Evolutionary conservation across 768 basidiomycete species (phyloP).

Genomic region (Cytidiella melzeri): DNA sequence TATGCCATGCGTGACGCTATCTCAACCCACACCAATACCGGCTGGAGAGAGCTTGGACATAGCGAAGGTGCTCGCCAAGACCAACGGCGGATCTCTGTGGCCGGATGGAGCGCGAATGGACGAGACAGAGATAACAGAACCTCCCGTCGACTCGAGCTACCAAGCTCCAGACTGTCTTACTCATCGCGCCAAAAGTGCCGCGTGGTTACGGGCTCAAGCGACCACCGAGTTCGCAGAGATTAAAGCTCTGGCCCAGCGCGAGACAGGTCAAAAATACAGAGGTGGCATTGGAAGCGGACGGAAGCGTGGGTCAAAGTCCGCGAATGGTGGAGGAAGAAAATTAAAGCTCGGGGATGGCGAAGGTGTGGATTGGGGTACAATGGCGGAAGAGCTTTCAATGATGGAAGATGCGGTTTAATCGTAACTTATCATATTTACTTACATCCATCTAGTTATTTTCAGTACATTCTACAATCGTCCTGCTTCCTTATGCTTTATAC

Average conservation of each 20-base stretch:
- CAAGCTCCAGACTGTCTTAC: conserved; percentile 50
- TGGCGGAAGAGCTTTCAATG: conserved; percentile 15
- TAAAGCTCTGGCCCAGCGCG: conserved; percentile 53
- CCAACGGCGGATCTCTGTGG: conserved; percentile 63
- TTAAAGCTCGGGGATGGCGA: conserved; percentile 12
- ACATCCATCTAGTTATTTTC: background rate
- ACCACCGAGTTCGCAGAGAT: conserved; percentile 67
- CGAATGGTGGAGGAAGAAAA: conserved; percentile 9
- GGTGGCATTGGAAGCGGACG: conserved; percentile 25
- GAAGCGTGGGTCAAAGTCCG: background rate
- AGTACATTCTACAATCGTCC: background rate
- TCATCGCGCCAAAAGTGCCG: conserved; percentile 57
- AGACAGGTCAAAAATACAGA: conserved; percentile 32
- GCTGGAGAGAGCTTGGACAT: conserved; percentile 88
- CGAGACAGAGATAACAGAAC: conserved; percentile 16
- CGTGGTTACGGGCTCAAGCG: conserved; percentile 75
- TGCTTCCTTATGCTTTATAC: no score
- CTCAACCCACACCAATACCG: conserved; percentile 75
- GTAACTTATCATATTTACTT: conserved; percentile 13
- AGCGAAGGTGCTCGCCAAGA: conserved; percentile 52
- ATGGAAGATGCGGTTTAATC: conserved; percentile 5
- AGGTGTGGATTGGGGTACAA: conserved; percentile 19
- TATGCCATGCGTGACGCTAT: conserved; percentile 93
- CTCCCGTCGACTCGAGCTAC: conserved; percentile 46
- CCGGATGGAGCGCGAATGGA: conserved; percentile 54